Evolutionary conservation across 2,329 filamentous ascomycete species (phyloP).

Genomic region (Alternaria gansuensis): DNA sequence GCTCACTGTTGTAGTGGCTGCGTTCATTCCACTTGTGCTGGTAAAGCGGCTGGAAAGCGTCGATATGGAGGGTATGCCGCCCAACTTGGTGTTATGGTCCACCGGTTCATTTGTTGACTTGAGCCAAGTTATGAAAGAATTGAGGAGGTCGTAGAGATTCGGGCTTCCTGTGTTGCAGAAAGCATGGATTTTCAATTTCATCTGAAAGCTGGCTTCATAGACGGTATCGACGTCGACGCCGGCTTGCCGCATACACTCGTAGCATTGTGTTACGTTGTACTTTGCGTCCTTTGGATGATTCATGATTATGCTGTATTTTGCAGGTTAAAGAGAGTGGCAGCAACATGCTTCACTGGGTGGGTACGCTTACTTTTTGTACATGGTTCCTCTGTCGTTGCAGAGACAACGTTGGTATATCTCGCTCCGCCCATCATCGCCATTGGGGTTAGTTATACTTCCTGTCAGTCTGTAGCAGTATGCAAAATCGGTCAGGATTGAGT

Average conservation of each 20-base stretch:
- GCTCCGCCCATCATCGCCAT: slow-evolving; percentile 5
- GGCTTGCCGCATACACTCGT: slow-evolving; percentile 15
- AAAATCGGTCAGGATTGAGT: slow-evolving; percentile 3
- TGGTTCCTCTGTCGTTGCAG: not conserved
- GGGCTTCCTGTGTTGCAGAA: slow-evolving; percentile 16
- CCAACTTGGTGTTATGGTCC: not conserved
- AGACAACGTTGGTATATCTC: slow-evolving; percentile 6
- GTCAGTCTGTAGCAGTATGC: slow-evolving; percentile 1
- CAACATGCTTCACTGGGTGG: not conserved
- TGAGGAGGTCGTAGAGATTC: slow-evolving; percentile 5
- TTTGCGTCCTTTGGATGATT: not conserved
- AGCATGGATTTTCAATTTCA: slow-evolving; percentile 8
- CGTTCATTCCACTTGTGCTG: not conserved
- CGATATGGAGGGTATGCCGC: not conserved
- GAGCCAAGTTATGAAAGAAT: slow-evolving; percentile 8
- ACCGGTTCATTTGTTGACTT: not conserved
- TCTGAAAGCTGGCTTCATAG: not conserved
- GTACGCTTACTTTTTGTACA: slow-evolving; percentile 7
- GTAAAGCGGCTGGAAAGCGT: not conserved
- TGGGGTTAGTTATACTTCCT: not conserved
- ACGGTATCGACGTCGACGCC: not conserved
- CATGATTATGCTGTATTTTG: slow-evolving; percentile 1
- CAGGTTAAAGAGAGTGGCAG: not conserved
- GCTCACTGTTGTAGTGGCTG: not conserved
- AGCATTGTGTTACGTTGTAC: slow-evolving; percentile 7